A percentile compares a stretch with the other conserved stretches of the same genome.
Conservation (phyloP, 1,284 basidiomycete species). For the Cutaneotrichosporon cyanovorans region DNA sequence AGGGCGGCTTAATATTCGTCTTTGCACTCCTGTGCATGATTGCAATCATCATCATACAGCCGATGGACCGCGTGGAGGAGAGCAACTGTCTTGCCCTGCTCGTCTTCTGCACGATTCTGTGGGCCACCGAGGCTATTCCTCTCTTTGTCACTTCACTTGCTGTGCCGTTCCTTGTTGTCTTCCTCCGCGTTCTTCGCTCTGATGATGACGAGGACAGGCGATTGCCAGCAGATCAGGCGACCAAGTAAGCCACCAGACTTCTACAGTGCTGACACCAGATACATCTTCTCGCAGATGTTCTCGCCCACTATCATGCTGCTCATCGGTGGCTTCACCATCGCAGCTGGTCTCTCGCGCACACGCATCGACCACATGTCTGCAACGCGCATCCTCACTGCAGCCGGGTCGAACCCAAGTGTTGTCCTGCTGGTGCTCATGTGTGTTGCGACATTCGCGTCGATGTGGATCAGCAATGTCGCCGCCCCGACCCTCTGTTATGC, state of each 20-base stretch:
- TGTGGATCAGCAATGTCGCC: slow-evolving; percentile 99
- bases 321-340: slow-evolving; percentile 96
- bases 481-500: slow-evolving; percentile 97
- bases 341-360: slow-evolving; percentile 94
- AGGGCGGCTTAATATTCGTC: slow-evolving; percentile 56
- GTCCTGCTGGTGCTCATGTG: slow-evolving; percentile 93
- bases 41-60: slow-evolving; percentile 55
- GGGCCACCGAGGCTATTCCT: slow-evolving; percentile 96
- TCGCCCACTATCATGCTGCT: slow-evolving; percentile 77
- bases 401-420: slow-evolving; percentile 75
- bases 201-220: slow-evolving; percentile 54
- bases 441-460: slow-evolving; percentile 94
- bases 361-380: slow-evolving; percentile 91
- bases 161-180: slow-evolving; percentile 84
- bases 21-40: slow-evolving; percentile 57
- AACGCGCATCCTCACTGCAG: slow-evolving; percentile 81
- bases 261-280: slow-evolving; percentile 56
- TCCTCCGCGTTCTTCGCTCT: slow-evolving; percentile 69
- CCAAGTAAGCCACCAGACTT: slow-evolving; percentile 54
- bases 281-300: slow-evolving; percentile 56
- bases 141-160: slow-evolving; percentile 90
- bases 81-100: slow-evolving; percentile 89
- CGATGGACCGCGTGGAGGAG: slow-evolving; percentile 64
- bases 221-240: slow-evolving; percentile 63
- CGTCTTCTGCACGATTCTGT: slow-evolving; percentile 83